Evolutionary conservation across 495 filamentous ascomycete species (phyloP).

Genomic region (Trichoderma reesei): DNA sequence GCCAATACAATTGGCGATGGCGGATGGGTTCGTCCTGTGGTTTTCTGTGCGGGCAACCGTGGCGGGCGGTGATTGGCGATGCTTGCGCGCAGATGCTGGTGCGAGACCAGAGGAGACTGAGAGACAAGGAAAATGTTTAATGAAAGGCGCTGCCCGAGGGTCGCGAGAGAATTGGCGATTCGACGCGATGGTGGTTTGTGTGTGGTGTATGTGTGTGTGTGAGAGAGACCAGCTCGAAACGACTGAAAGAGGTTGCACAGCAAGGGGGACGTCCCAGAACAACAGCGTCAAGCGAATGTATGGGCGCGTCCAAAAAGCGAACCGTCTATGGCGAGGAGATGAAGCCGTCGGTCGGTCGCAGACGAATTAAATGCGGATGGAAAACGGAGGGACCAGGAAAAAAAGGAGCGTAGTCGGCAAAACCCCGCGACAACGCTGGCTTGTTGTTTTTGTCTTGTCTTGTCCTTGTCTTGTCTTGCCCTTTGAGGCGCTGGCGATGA

Average conservation of each 20-base stretch:
- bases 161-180: neutral
- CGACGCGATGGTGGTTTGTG: constrained; percentile 3
- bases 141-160: constrained; percentile 8
- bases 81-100: neutral
- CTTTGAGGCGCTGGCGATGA: neutral
- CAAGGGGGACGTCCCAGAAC: neutral
- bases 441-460: neutral
- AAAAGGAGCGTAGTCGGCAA: neutral
- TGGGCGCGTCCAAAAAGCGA: constrained; percentile 8
- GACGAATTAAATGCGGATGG: constrained; percentile 3
- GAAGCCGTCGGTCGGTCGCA: neutral
- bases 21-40: neutral
- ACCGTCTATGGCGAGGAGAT: constrained; percentile 7
- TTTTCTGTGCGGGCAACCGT: neutral
- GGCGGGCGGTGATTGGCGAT: neutral
- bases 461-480: neutral
- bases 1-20: constrained; percentile 5
- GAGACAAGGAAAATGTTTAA: neutral
- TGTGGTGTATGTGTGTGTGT: neutral
- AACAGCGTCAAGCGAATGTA: constrained; percentile 5
- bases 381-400: neutral
- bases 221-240: constrained; percentile 8
- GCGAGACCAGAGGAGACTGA: neutral
- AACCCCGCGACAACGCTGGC: neutral
- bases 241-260: constrained; percentile 8